Conservation (phyloP, 2,329 filamentous ascomycete genomes). For the Colletotrichum endophyticum region DNA sequence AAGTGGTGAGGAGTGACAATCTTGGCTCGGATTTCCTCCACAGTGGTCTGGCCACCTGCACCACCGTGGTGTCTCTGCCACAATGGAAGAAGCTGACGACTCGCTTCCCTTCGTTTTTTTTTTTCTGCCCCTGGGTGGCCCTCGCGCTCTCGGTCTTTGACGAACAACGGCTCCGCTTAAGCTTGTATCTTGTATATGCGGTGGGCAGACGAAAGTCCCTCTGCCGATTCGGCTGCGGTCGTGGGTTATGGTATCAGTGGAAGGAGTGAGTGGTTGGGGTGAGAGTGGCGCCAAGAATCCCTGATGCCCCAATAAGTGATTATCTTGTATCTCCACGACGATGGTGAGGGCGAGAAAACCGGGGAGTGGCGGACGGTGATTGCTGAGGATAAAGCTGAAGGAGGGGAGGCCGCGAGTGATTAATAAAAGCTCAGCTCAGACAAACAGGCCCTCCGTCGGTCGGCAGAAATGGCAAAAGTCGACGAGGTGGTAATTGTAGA, state of each 20-base stretch:
- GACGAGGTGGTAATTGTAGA: background rate
- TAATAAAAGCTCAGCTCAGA: background rate
- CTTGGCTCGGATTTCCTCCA: constrained; percentile 5
- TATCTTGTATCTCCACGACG: background rate
- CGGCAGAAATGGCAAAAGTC: background rate
- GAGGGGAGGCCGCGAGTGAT: background rate
- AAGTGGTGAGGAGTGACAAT: background rate
- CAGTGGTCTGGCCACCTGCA: background rate
- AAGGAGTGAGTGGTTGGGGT: background rate
- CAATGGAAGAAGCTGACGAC: background rate
- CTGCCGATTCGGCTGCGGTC: background rate
- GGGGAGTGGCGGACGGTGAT: background rate
- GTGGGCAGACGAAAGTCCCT: background rate
- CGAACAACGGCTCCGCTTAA: background rate
- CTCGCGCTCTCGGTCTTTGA: background rate
- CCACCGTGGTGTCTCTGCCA: background rate
- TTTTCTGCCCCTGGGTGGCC: background rate
- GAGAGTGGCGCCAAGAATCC: background rate
- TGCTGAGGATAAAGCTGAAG: background rate
- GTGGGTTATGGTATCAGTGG: background rate
- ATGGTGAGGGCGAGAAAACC: background rate
- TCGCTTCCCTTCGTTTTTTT: background rate
- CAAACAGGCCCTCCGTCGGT: background rate
- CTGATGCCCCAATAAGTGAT: background rate
- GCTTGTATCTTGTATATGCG: background rate